A percentile compares a stretch with the other conserved stretches of the same genome.
Conservation (phyloP, 495 filamentous ascomycete species). For the Elaphomyces granulatus region DNA sequence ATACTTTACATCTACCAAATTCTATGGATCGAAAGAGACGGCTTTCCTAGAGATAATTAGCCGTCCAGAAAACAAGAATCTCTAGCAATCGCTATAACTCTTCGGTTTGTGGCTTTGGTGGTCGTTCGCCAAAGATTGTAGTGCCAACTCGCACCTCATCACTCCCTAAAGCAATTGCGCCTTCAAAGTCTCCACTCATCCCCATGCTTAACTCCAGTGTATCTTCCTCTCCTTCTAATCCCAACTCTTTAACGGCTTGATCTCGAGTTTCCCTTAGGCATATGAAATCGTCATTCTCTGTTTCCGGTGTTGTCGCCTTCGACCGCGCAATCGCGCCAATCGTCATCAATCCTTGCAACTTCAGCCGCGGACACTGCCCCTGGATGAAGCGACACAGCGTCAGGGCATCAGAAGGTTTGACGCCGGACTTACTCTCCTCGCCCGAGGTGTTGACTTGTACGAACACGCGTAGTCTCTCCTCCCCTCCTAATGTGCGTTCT, state of each 20-base stretch:
- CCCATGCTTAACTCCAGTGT: constrained; percentile 56
- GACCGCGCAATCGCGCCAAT: constrained; percentile 87
- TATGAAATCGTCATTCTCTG: constrained; percentile 83
- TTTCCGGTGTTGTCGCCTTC: constrained; percentile 49
- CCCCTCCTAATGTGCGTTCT: constrained; percentile 20
- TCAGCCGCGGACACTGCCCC: constrained; percentile 54
- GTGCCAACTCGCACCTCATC: constrained; percentile 91
- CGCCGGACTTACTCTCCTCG: constrained; percentile 72
- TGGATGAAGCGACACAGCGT: constrained; percentile 51
- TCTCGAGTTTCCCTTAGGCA: constrained; percentile 56
- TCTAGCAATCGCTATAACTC: no score
- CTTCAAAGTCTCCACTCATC: constrained; percentile 94
- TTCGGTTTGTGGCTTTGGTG: constrained; percentile 53
- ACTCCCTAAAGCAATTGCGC: constrained; percentile 69
- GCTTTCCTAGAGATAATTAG: no score
- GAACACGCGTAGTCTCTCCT: constrained; percentile 48
- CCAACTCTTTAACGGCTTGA: constrained; percentile 37
- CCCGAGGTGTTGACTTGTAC: constrained; percentile 93
- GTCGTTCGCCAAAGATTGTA: constrained; percentile 78
- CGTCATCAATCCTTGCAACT: constrained; percentile 81
- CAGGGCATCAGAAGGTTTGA: constrained; percentile 43
- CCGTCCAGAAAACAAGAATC: no score
- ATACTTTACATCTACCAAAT: no score
- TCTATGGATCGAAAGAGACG: no score
- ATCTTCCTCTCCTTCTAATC: constrained; percentile 22